Evolutionary conservation across 345 rosid species (phyloP).

Genomic region (Firmiana major): DNA sequence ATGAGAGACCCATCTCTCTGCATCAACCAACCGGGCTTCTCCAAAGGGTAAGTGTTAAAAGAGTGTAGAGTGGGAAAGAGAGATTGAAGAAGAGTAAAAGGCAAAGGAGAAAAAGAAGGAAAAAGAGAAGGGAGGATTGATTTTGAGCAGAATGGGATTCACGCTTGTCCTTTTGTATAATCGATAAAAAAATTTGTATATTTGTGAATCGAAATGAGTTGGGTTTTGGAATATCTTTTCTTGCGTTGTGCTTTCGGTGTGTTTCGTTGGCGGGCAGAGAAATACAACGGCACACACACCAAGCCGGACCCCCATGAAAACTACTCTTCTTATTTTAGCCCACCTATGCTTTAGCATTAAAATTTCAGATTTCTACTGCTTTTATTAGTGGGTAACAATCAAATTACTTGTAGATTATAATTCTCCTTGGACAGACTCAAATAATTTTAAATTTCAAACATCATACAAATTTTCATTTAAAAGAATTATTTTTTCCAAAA

Average conservation of each 20-base stretch:
- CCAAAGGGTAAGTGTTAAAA: not conserved
- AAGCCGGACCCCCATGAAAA: conserved; percentile 47
- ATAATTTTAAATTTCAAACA: no score
- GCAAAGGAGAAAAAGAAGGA: conserved; percentile 22
- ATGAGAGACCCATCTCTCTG: conserved; percentile 28
- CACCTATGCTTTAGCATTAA: not conserved
- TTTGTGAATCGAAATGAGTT: not conserved
- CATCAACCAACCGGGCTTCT: not conserved
- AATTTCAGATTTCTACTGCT: not conserved
- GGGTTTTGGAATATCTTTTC: conserved; percentile 17
- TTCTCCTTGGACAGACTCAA: no score
- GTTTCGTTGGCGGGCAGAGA: conserved; percentile 34
- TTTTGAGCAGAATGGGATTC: conserved; percentile 47
- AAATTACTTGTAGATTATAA: no score
- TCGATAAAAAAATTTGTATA: not conserved
- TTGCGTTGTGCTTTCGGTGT: conserved; percentile 39
- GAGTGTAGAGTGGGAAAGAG: not conserved
- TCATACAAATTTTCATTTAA: no score
- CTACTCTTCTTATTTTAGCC: conserved; percentile 18
- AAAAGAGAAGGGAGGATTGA: conserved; percentile 18
- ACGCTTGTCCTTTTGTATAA: conserved; percentile 47
- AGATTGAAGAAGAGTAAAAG: conserved; percentile 16
- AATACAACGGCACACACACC: conserved; percentile 41
- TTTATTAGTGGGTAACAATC: no score
- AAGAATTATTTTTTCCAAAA: no score